These are phyloP conservation scores for Botrytis pseudocinerea DNA, from an alignment of 2,329 filamentous ascomycete species.

Conservation along the genomic window DNA sequence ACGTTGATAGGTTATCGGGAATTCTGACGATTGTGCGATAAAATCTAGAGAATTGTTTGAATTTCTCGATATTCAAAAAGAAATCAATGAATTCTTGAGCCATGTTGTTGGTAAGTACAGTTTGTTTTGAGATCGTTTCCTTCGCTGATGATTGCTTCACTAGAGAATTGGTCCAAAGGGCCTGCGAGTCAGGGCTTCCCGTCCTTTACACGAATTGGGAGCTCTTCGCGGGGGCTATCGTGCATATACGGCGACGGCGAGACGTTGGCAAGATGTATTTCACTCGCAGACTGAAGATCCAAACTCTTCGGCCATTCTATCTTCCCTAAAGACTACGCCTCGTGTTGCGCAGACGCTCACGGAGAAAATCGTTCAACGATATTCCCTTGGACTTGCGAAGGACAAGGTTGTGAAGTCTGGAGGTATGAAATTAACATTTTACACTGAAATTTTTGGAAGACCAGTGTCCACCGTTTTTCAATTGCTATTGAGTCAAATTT, in stretches of 20 bases:
- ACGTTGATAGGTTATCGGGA: slow-evolving; percentile 10
- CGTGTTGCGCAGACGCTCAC: slow-evolving; percentile 71
- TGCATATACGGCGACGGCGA: slow-evolving; percentile 37
- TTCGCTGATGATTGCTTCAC: background rate
- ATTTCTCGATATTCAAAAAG: background rate
- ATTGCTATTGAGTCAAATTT: background rate
- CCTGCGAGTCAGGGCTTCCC: slow-evolving; percentile 37
- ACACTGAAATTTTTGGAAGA: background rate
- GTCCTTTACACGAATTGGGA: slow-evolving; percentile 33
- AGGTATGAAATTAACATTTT: slow-evolving; percentile 22
- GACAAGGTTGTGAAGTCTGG: slow-evolving; percentile 76
- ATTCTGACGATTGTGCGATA: background rate
- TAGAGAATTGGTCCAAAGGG: slow-evolving; percentile 36
- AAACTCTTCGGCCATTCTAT: slow-evolving; percentile 52
- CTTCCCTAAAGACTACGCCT: slow-evolving; percentile 48
- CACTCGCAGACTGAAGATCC: slow-evolving; percentile 62
- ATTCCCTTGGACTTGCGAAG: slow-evolving; percentile 71
- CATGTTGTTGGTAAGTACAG: slow-evolving; percentile 21
- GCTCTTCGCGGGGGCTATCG: slow-evolving; percentile 31
- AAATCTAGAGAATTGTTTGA: slow-evolving; percentile 19
- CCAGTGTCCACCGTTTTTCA: background rate
- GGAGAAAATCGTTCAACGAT: slow-evolving; percentile 87
- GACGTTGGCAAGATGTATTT: slow-evolving; percentile 55
- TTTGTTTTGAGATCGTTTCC: background rate
- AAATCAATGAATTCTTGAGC: slow-evolving; percentile 22